phyloP scores from a whole-genome alignment of 2,329 filamentous ascomycete species.

The Cercospora beticola region DNA sequence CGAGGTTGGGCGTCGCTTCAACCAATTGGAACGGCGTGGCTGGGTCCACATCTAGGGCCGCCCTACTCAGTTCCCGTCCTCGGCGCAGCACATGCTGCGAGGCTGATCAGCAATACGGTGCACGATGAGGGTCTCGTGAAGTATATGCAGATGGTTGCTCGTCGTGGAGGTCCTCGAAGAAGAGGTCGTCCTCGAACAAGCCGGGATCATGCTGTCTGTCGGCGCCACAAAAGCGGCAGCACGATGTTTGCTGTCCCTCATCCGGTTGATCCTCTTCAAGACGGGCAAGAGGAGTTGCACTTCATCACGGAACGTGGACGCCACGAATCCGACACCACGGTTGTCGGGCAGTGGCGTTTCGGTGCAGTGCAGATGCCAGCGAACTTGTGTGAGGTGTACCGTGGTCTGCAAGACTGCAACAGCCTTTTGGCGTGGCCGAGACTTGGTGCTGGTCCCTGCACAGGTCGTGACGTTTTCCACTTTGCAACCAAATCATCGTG shows the following conservation, averaged over 20 bases:
- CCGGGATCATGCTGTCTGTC: not conserved
- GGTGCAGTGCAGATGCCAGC: not conserved
- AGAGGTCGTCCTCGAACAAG: not conserved
- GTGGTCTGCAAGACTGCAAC: not conserved
- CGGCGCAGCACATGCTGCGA: not conserved
- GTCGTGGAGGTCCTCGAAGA: not conserved
- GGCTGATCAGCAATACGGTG: not conserved
- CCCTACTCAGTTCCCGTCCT: not conserved
- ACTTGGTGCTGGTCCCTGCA: not conserved
- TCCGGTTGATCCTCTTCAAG: not conserved
- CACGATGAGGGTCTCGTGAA: not conserved
- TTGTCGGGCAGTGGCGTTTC: not conserved
- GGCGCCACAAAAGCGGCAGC: conserved; percentile 2
- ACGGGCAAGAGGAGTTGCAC: not conserved
- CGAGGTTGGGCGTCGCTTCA: not conserved
- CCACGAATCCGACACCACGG: not conserved
- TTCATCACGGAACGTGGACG: not conserved
- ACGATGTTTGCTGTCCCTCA: not conserved
- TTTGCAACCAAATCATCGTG: not conserved
- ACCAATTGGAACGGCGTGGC: conserved; percentile 8
- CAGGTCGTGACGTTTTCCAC: not conserved
- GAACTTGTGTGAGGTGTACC: not conserved
- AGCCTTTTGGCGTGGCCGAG: not conserved
- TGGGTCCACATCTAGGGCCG: conserved; percentile 5
- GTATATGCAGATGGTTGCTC: not conserved